Base-by-base conservation (phyloP, 257 asterid species). In the Nicotiana noctiflora region DNA sequence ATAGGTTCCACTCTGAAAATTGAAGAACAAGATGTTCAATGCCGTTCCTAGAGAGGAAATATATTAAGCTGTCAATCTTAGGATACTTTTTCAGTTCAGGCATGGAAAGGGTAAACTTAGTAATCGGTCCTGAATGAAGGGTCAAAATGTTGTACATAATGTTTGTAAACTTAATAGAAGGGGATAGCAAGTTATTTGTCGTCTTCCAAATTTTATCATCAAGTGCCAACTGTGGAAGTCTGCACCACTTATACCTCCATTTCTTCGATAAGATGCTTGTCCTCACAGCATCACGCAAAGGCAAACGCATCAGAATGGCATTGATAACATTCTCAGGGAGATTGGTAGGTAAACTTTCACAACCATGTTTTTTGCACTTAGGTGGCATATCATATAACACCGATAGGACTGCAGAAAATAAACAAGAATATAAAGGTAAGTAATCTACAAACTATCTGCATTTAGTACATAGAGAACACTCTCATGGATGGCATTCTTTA, bases 131-230 rank as follows among this genome's bases (percentile, higher is more conserved):
- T 40, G 55, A 4, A 70, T 70, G 77, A 70, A 70, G 77, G 56
- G 77, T 70, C 77, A 70, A 70, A 70, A 70, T 70, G 77, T 70
- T 19, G 77, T 70, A 70, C 57, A 70, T 44, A n/a, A 70, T 70
- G 57, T 29, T 21, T 44, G 77, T 19, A 21, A 70, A 70, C 77
- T 13, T 70, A 44, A 70, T 70, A 40, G 77, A 44, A 70, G 76
- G 76, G 29, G 77, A 44, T 70, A 40, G 34, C 21, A 44, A 70
- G 57, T 44, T 44, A 70, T 70, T 29, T 70, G 77, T 70, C 4
- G 57, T 21, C n/a, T 70, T 44, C 77, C 77, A 70, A 46, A 46
- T 32, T 19, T 70, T 18, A 44, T 70, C 77, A 70, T 21, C 77
- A 44, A 70, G 77, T 0, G 57, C 44, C 77, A 70, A 12, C 7